A percentile compares a stretch with the other conserved stretches of the same genome.
phyloP scores from a whole-genome alignment of 257 asterid genomes.

The Solanum sitiens region DNA sequence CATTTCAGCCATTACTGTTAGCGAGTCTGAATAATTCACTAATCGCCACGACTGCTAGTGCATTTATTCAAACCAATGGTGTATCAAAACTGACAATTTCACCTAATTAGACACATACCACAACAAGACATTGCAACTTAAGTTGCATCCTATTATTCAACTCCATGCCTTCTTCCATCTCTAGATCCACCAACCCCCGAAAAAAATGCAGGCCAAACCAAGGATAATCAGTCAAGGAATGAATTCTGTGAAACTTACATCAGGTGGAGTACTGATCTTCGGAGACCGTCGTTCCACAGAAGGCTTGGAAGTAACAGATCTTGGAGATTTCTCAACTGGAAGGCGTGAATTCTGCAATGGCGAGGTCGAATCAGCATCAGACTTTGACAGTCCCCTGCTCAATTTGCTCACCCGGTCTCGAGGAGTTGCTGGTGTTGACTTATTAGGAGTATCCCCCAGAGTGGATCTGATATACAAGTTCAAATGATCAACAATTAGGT shows the following conservation, averaged over 20 bases:
- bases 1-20: neutral
- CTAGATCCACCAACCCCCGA: neutral
- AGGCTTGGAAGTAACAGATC: constrained; percentile 64
- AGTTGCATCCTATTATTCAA: neutral
- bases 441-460: constrained; percentile 59
- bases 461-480: constrained; percentile 42
- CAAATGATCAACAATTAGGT: neutral
- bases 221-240: neutral
- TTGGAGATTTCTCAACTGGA: constrained; percentile 60
- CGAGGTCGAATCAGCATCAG: constrained; percentile 64
- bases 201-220: neutral
- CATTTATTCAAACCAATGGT: neutral
- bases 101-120: neutral
- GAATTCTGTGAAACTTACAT: constrained; percentile 35
- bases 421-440: constrained; percentile 50
- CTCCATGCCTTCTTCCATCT: neutral
- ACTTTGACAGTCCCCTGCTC: constrained; percentile 51
- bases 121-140: neutral
- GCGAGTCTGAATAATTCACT: neutral
- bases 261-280: constrained; percentile 66
- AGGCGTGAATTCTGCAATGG: constrained; percentile 51
- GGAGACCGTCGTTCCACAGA: constrained; percentile 48
- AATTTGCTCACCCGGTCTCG: constrained; percentile 28
- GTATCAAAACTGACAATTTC: neutral
- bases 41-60: neutral